Base-by-base conservation (phyloP, 2,329 filamentous ascomycete species). In the Neonectria magnoliae region DNA sequence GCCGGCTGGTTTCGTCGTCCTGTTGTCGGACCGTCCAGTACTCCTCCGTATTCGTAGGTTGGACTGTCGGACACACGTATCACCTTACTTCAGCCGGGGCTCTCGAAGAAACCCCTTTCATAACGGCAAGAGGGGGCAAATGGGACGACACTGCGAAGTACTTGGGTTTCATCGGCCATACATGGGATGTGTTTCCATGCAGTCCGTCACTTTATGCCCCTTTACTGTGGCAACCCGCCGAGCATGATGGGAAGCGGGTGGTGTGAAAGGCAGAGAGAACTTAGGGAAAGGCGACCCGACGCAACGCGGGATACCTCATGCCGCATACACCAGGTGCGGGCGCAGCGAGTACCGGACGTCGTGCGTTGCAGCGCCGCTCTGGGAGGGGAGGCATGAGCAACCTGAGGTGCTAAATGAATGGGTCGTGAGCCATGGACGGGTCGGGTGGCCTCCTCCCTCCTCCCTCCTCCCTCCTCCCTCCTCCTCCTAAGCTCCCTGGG, bases 261-360 rank as follows among this genome's bases (percentile, higher is more conserved):
- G 56, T 58, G 56, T 42, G 56, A 50, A 64, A 57, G 66, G 53
- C 41, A 48, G 53, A 66, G 44, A 51, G 57, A 50, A 42, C 25
- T 25, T 25, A 25, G 25, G 53, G 44, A 59, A 59, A 60, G 41
- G 60, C 52, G 54, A 58, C 42, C 61, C 57, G 56, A 56, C 42
- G 61, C 57, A 53, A 50, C 38, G 52, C 56, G 65, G 60, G 59
- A 63, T 73, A 74, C 72, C 57, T 74, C 62, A 64, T 67, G 64
- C 64, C 64, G 52, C 69, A 71, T 74, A 74, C 67, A 68, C 65
- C 62, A 63, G 70, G 58, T 71, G 72, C 68, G 60, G 69, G 62
- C 71, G 69, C 58, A 60, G 69, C 71, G 65, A 66, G 72, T 74
- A 74, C 69, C 69, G 60, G 64, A 61, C 72, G 67, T 68, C 64